Base-by-base conservation (phyloP, 2,329 filamentous ascomycete genomes). In the Exophiala lecanii-corni region DNA sequence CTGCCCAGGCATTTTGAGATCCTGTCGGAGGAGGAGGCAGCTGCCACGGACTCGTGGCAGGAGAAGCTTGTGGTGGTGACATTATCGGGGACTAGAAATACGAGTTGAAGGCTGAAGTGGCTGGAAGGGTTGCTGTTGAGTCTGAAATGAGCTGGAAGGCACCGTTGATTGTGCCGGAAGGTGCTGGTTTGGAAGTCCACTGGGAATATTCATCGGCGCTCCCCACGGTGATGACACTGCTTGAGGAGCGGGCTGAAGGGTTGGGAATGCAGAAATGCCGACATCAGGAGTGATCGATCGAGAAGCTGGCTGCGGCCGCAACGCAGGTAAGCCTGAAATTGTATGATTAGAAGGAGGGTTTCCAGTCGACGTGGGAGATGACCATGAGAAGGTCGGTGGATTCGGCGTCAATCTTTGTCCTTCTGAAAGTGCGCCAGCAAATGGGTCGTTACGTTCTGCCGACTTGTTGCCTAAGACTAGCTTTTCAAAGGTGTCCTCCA, bases 401-500 rank as follows among this genome's bases (percentile, higher is more conserved):
- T 60, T 43, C 51, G 43, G 51, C 51, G 53, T 46, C 55, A 56
- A 32, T 50, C 50, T 37, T 55, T 51, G 43, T 38, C 58, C 61
- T 7, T 56, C 50, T 31, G 61, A 50, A 36, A 61, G 36, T 9
- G 53, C 47, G 53, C 55, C 52, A 56, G 60, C 47, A 57, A 57
- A 49, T 55, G 61, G 58, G 40, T 62, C 60, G 18, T 58, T 59
- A 37, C 50, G 54, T 41, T 55, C 59, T n/a, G 59, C 64, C 19
- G 59, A 65, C 35, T 73, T 69, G 43, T 78, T 79, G 6, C 91
- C 91, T 58, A 94, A 88, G 39, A 98, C 89, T 2, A 98, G 78
- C 2, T 79, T 79, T 62, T 95, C 89, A 58, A 97, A 98, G 59
- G 94, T 88, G 45, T 84, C 78, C 36, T 84, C 74, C 18, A 57